Base-by-base conservation (phyloP, 2,329 filamentous ascomycete species). In the Ambrosiella xylebori region DNA sequence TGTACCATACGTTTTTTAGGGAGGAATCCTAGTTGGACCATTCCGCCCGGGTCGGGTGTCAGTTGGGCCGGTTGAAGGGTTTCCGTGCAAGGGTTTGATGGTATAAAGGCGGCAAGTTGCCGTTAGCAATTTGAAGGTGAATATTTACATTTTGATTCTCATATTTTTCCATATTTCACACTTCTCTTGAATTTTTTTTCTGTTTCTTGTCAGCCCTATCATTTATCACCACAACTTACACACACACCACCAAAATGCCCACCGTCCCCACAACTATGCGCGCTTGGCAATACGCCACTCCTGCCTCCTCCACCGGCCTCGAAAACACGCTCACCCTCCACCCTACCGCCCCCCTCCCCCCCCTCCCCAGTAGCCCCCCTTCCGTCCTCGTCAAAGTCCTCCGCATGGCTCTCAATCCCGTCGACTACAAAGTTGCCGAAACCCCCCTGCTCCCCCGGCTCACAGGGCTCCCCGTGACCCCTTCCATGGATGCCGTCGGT, bases 401-500 rank as follows among this genome's bases (percentile, higher is more conserved):
- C 58, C 68, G 70, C 62, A 68, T 71, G 1, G 66, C 69, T 4
- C 65, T 76, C 39, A 78, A 79, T 64, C 76, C 75, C 0, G 71
- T 72, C 59, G 76, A 78, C 65, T 71, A 72, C 70, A 78, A 78
- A 61, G 52, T 75, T 3, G 64, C 68, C n/a, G 71, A 74, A 54
- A 5, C 12, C 15, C 15, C 27, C 11, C 19, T 60, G 7, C 27
- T 13, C 17, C 58, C 73, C 3, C 69, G 69, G 8, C 2, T 74
- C 45, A 62, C 71, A 39, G 66, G 72, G 3, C 68, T 68, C 19
- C 76, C 77, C 19, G 71, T 71, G 15, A 73, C 68, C 1, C 73
- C 73, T 0, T 73, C 73, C 15, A 70, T 74, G 63, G 79, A 82
- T 63, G 76, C 77, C 62, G 69, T 71, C 62, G 79, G 79, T 27